Evolutionary conservation across 345 rosid species (phyloP).

Genomic region (Syzygium aqueum): DNA sequence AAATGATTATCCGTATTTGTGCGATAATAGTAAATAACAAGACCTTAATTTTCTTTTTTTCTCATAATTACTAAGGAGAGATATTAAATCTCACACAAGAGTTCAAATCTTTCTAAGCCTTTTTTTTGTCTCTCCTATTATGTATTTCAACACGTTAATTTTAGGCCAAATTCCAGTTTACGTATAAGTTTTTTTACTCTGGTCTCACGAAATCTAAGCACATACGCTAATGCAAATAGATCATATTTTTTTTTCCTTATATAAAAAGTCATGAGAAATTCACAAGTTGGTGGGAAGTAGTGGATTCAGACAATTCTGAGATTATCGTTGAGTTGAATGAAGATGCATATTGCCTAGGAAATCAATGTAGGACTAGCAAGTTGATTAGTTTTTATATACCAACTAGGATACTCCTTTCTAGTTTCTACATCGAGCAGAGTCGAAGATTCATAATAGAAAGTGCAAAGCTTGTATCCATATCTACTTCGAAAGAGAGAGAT

Average conservation of each 20-base stretch:
- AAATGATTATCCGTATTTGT: not conserved
- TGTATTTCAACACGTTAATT: not conserved
- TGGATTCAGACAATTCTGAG: not conserved
- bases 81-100: not conserved
- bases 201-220: not conserved
- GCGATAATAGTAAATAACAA: not conserved
- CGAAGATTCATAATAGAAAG: not conserved
- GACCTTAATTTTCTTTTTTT: not conserved
- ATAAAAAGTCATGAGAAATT: not conserved
- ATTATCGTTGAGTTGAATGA: not conserved
- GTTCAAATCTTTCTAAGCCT: not conserved
- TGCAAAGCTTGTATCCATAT: not conserved
- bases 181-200: no score
- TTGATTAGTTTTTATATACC: not conserved
- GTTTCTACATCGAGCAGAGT: not conserved
- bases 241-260: not conserved
- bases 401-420: not conserved
- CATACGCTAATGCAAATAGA: not conserved
- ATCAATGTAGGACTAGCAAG: not conserved
- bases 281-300: not conserved
- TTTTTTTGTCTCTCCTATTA: not conserved
- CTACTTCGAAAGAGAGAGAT: not conserved
- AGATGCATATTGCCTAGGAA: not conserved
- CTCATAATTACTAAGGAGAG: not conserved
- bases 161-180: not conserved